Percentiles rank a stretch among this genome's conserved stretches.
These are phyloP conservation scores for Akanthomyces muscarius DNA, from an alignment of 2,329 filamentous ascomycete genomes.

Conservation along the genomic window DNA sequence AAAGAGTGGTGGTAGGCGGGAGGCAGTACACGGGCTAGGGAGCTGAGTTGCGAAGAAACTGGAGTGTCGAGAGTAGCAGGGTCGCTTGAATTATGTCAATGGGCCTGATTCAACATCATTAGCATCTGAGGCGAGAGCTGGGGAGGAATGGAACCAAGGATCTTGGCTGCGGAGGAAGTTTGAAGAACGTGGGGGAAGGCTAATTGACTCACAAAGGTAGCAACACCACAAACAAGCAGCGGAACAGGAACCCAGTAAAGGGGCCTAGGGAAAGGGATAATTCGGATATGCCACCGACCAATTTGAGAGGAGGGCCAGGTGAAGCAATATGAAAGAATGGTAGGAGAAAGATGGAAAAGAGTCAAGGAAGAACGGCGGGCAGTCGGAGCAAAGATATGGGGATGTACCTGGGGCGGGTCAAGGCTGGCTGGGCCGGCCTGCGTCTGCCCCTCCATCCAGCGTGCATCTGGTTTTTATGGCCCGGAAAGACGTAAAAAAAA, in stretches of 20 bases:
- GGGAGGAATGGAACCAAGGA: not conserved
- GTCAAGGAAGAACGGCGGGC: constrained; percentile 9
- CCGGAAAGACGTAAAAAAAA: constrained; percentile 9
- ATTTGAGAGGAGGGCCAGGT: not conserved
- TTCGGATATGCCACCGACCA: not conserved
- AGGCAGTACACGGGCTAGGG: not conserved
- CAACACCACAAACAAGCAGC: not conserved
- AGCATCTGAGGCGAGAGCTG: not conserved
- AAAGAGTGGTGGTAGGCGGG: constrained; percentile 3
- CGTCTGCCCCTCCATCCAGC: constrained; percentile 12
- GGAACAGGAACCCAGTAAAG: constrained; percentile 13
- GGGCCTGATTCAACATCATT: not conserved
- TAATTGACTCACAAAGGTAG: constrained; percentile 13
- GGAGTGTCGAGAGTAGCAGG: not conserved
- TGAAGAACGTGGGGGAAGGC: not conserved
- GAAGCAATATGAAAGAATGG: not conserved
- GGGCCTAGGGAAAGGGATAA: not conserved
- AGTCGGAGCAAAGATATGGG: constrained; percentile 14
- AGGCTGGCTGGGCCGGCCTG: constrained; percentile 7
- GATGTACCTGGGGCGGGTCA: constrained; percentile 10
- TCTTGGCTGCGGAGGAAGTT: not conserved
- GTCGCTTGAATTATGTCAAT: not conserved
- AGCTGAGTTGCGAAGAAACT: not conserved
- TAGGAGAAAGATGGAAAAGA: not conserved
- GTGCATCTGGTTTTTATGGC: not conserved